Evolutionary conservation across 352 stramenopile species (phyloP), one percentile per base, ranked within the genome.

Genomic region (Globisporangium abappressorium): DNA sequence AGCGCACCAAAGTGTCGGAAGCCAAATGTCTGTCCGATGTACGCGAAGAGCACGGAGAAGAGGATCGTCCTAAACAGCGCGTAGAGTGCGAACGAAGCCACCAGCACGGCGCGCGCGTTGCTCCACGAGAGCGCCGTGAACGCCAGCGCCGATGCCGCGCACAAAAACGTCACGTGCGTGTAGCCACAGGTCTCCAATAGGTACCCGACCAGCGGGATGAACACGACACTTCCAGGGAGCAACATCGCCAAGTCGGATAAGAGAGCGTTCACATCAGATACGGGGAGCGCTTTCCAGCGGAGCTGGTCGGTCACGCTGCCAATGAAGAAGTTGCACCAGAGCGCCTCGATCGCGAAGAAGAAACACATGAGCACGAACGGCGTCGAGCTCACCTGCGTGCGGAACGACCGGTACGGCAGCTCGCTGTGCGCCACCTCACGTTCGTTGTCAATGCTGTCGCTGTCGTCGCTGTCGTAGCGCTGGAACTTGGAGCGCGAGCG

Each of bases 241-340:
- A 93, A 69, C 15, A 92, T 47, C 3, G 84, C 87, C 41, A 97
- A 72, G 34, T 84, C 76, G 55, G 38, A 54, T 2, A 91, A 60
- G 26, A 94, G 57, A 24, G 68, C 66, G 12, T 67, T 64, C 15
- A 92, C 80, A 14, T 77, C 65, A 15, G 55, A 71, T n/a, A 79
- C 68, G 5, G 77, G 49, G 20, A 93, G 66, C 34, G 70, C 60
- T 53, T 90, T 85, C 71, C 77, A 81, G 8, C 78, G 78, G 51
- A 93, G 63, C 56, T 91, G 75, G 41, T 71, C 73, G 12, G 76
- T 87, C 12, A 94, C 72, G 47, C 77, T 91, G 56, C 82, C 87
- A 43, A 96, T 71, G 67, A 93, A 94, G 68, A 94, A 94, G 66
- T 95, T 95, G 64, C 84, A 92, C 72, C 82, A 93, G 54, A 95